Evolutionary conservation across 2,329 filamentous ascomycete species (phyloP), one percentile per base, ranked within the genome.

Genomic region (Penicillium brasilianum): DNA sequence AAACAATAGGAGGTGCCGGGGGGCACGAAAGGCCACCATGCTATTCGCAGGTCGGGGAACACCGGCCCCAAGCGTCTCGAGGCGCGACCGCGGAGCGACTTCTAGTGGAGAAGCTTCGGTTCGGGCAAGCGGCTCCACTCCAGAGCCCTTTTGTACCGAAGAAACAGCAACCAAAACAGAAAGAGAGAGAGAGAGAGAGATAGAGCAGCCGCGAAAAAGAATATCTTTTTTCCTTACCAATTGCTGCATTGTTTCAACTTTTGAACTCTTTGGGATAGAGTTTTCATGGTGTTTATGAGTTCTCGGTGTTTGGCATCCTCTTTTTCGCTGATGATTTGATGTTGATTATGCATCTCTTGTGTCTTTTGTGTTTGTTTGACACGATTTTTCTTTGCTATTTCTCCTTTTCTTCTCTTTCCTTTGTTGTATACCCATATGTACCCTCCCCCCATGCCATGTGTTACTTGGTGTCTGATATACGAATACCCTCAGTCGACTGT

Each of bases 71-170:
- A 25, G 36, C 36, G 5, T 18, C 30, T 9, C 41, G 41, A 53
- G 57, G 55, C 58, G 58, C 58, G 58, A 57, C 60, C 58, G 56
- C 37, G 60, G 63, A 63, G 49, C 46, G 37, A 55, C 48, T 49
- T 49, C 30, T 16, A 50, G 61, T 62, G 64, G 64, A 59, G 59
- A 57, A 14, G 41, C 44, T 61, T 58, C 58, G 52, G 56, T 58
- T 49, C 28, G 36, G 41, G 58, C 55, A 53, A 50, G 50, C 11
- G 51, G 34, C 51, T 59, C 57, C 51, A 55, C 49, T 53, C 25
- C 3, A n/a, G 13, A 20, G 37, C 32, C 18, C 39, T 49, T 20
- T 25, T 48, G 49, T 25, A 32, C 49, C 36, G 51, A 44, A 36
- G 53, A 34, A 53, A 37, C 54, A 37, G 14, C 9, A 56, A 13